Evolutionary conservation across 148 eudicot species (phyloP), one percentile per base, ranked within the genome.

Genomic region (Agrostemma githago): DNA sequence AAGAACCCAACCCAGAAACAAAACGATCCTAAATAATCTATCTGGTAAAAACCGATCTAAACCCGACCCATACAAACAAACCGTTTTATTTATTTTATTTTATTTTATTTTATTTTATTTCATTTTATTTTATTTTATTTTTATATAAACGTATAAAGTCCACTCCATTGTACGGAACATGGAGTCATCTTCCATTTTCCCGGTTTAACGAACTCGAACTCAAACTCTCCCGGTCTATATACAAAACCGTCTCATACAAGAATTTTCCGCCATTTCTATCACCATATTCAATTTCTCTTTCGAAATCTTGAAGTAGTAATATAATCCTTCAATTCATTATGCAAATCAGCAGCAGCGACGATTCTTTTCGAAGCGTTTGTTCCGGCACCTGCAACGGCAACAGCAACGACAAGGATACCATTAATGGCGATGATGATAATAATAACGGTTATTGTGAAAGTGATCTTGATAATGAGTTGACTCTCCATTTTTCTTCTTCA

Each of bases 371-470:
- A 20, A 70, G 74, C 61, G 46, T 17, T 20, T 51, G 26, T 20
- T 68, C 82, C 16, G 20, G 5, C 19, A 79, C 78, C 44, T 79
- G 76, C 53, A 76, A 68, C 51, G 83, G 76, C 5, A 57, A 58
- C 19, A 6, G 68, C 11, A 67, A 58, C 17, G 72, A 80, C 0
- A 5, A 58, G 3, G 68, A 42, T 59, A 43, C 58, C 5, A 59
- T 39, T 3, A 37, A 15, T 11, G 34, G 20, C 72, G 59, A 67
- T 11, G 42, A 48, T 11, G 59, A 48, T 10, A 9, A 46, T 8
- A n/a, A 39, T 9, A 26, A 21, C 40, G 59, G 26, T 2, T 44
- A 26, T 62, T 58, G 48, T 26, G 66, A 54, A 14, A 62, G 46
- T 61, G 74, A 71, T 8, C 62, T 21, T 9, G 61, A 70, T 3